Conservation (phyloP, 257 asterid genomes). For the Ballota nigra region DNA sequence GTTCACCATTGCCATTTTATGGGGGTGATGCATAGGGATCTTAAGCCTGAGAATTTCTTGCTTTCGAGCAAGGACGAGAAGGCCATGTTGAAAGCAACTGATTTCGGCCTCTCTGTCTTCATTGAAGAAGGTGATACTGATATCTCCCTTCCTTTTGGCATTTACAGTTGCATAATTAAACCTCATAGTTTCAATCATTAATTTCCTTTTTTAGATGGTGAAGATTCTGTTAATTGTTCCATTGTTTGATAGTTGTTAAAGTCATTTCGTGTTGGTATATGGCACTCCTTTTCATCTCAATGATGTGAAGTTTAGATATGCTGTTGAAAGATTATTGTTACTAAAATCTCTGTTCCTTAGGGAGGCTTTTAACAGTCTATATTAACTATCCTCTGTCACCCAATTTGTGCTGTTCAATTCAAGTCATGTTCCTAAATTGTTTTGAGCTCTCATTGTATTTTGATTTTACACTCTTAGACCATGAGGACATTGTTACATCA, state of each 20-base stretch:
- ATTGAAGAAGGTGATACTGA: constrained; percentile 64
- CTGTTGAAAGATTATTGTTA: background rate
- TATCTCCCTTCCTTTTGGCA: background rate
- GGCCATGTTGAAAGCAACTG: constrained; percentile 76
- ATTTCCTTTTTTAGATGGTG: background rate
- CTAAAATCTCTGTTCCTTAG: background rate
- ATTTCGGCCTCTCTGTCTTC: constrained; percentile 85
- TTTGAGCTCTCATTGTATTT: background rate
- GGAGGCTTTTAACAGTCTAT: too few species aligned
- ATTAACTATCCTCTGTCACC: too few species aligned
- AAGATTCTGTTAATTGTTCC: background rate
- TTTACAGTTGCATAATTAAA: background rate
- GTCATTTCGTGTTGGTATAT: too few species aligned
- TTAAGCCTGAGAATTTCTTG: constrained; percentile 89
- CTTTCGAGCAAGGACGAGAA: constrained; percentile 64
- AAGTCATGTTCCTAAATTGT: too few species aligned
- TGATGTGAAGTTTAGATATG: background rate
- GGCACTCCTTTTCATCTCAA: background rate
- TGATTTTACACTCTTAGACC: background rate
- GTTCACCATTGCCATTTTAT: constrained; percentile 82
- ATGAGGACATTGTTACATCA: too few species aligned
- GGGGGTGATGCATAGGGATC: constrained; percentile 96
- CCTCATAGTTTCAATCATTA: background rate
- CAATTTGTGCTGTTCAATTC: too few species aligned
- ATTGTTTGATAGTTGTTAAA: background rate